Percentiles rank a stretch among this genome's conserved stretches.
phyloP scores from a whole-genome alignment of 345 rosid genomes.

The Ailanthus altissimus region DNA sequence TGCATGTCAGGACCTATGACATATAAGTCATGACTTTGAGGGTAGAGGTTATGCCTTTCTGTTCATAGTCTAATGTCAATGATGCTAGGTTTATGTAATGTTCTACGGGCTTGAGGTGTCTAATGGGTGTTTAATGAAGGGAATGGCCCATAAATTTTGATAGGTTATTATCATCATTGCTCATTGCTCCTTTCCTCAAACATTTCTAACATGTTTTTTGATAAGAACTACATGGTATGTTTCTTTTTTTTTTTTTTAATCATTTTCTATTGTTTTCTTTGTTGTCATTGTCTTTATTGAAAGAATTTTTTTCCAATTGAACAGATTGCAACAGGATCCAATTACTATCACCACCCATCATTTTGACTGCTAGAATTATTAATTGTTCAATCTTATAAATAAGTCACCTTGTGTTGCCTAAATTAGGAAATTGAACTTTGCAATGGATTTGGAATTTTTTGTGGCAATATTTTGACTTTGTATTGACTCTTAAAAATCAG shows the following conservation, averaged over 20 bases:
- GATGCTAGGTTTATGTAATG: no score
- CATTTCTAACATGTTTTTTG: background rate
- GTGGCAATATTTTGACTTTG: constrained; percentile 18
- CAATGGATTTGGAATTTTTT: background rate
- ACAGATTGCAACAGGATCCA: no score
- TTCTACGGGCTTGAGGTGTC: background rate
- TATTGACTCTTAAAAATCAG: constrained; percentile 33
- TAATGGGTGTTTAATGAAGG: background rate
- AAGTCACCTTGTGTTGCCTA: no score
- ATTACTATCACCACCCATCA: no score
- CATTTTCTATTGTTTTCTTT: no score
- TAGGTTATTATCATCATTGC: background rate
- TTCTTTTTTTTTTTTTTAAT: no score
- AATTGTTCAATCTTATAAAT: no score
- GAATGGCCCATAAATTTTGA: background rate
- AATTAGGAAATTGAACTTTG: background rate
- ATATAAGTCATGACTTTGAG: background rate
- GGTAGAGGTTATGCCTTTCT: background rate
- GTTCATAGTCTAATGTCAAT: background rate
- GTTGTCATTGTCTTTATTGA: no score
- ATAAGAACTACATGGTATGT: no score
- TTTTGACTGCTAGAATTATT: background rate
- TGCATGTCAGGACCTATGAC: no score
- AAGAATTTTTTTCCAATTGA: no score
- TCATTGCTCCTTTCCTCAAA: background rate